Conservation (phyloP, 169 alveolate species). For the Theileria equi region DNA sequence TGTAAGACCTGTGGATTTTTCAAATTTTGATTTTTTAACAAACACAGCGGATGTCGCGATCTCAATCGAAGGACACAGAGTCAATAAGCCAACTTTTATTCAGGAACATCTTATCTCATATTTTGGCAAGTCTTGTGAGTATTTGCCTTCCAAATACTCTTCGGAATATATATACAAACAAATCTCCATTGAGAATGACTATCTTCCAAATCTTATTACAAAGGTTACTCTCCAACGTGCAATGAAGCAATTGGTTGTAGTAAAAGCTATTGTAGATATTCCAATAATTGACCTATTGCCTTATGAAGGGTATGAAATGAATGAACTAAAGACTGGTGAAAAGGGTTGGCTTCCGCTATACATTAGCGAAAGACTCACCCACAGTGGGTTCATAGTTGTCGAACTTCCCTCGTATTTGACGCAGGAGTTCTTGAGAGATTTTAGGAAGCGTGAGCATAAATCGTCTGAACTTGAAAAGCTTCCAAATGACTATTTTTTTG, state of each 20-base stretch:
- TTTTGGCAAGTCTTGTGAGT: constrained; percentile 32
- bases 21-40: constrained; percentile 3
- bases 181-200: constrained; percentile 30
- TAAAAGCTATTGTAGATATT: constrained; percentile 72
- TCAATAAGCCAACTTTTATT: constrained; percentile 25
- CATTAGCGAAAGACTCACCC: constrained; percentile 68
- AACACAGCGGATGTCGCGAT: constrained; percentile 9
- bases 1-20: constrained; percentile 29
- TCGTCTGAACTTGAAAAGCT: constrained; percentile 27
- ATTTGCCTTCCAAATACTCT: constrained; percentile 44
- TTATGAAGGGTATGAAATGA: constrained; percentile 62
- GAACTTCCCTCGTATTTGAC: constrained; percentile 71
- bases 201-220: constrained; percentile 42
- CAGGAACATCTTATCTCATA: constrained; percentile 28
- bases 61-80: constrained; percentile 16
- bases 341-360: constrained; percentile 76
- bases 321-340: constrained; percentile 72
- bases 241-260: constrained; percentile 62
- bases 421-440: constrained; percentile 35
- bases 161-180: constrained; percentile 21
- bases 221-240: constrained; percentile 62
- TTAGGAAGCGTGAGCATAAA: constrained; percentile 24
- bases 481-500: constrained; percentile 58
- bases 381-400: constrained; percentile 67
- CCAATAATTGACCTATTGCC: constrained; percentile 61